Conservation (phyloP, 345 rosid species). For the Euphorbia pulcherrima region DNA sequence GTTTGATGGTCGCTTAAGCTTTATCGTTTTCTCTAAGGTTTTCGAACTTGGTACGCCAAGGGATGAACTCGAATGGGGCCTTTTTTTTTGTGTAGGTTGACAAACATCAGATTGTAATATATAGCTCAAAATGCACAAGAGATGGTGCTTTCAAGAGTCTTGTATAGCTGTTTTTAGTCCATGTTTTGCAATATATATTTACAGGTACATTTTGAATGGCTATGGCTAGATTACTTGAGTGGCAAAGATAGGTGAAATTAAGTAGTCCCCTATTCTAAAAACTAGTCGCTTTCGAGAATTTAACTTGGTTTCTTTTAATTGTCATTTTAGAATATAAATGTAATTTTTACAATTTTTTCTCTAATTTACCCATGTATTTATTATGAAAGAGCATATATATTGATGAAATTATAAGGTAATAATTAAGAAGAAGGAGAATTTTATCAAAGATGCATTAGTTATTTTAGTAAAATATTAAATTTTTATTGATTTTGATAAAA, state of each 20-base stretch:
- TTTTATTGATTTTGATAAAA: too few species aligned
- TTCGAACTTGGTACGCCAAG: slow-evolving; percentile 35
- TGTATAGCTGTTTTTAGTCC: slow-evolving; percentile 27
- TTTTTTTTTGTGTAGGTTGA: slow-evolving; percentile 55
- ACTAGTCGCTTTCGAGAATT: too few species aligned
- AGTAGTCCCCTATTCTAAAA: too few species aligned
- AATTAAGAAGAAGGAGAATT: too few species aligned
- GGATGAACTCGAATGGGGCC: slow-evolving; percentile 34
- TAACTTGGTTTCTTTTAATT: too few species aligned
- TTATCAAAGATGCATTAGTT: too few species aligned
- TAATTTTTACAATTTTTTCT: too few species aligned
- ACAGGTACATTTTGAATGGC: not conserved
- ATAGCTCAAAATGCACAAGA: slow-evolving; percentile 17
- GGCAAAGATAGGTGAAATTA: not conserved
- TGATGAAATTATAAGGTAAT: too few species aligned
- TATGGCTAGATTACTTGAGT: not conserved
- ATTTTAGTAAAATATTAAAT: too few species aligned
- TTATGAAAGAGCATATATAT: too few species aligned
- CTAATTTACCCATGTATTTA: too few species aligned
- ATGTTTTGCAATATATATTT: slow-evolving; percentile 16
- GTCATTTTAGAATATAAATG: too few species aligned
- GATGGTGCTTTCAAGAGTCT: slow-evolving; percentile 28
- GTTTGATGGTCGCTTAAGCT: slow-evolving; percentile 50
- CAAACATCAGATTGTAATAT: slow-evolving; percentile 39
- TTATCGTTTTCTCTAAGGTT: slow-evolving; percentile 24